Conservation (phyloP, 2,329 filamentous ascomycete species). For the Fusarium sulawesiense region DNA sequence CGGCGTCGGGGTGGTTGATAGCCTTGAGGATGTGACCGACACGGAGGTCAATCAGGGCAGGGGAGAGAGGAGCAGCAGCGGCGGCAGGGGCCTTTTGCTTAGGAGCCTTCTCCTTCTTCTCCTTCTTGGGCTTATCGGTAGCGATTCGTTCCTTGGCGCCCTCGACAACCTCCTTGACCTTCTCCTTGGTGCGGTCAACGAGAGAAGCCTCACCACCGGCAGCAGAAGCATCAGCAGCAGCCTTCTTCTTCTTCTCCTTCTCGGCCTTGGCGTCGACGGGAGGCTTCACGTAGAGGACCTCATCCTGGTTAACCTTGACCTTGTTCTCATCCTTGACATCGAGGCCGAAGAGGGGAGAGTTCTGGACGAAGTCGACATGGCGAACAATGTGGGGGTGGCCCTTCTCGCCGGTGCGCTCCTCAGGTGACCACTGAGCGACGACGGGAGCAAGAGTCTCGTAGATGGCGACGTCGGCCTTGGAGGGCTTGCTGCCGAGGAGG, state of each 20-base stretch:
- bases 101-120: constrained; percentile 90
- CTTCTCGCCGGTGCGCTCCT: constrained; percentile 89
- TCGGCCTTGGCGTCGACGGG: constrained; percentile 92
- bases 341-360: constrained; percentile 79
- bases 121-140: constrained; percentile 72
- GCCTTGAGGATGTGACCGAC: constrained; percentile 98
- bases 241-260: constrained; percentile 99
- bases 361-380: constrained; percentile 94
- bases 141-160: constrained; percentile 57
- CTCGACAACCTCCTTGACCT: constrained; percentile 66
- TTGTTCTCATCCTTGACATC: constrained; percentile 78
- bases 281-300: constrained; percentile 88
- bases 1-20: constrained; percentile 94
- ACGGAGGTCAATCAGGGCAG: constrained; percentile 89
- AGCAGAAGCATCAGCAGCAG: constrained; percentile 67
- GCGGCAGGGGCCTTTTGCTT: constrained; percentile 77
- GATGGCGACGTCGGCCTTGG: constrained; percentile 84
- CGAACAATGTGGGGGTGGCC: constrained; percentile 93
- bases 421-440: constrained; percentile 82
- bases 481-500: constrained; percentile 88
- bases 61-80: constrained; percentile 80
- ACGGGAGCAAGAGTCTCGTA: constrained; percentile 82
- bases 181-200: constrained; percentile 71
- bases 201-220: constrained; percentile 63
- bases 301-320: constrained; percentile 80